Percentiles rank a stretch among this genome's conserved stretches.
phyloP scores from a whole-genome alignment of 306 rosid species.

The Vigna mungo region DNA sequence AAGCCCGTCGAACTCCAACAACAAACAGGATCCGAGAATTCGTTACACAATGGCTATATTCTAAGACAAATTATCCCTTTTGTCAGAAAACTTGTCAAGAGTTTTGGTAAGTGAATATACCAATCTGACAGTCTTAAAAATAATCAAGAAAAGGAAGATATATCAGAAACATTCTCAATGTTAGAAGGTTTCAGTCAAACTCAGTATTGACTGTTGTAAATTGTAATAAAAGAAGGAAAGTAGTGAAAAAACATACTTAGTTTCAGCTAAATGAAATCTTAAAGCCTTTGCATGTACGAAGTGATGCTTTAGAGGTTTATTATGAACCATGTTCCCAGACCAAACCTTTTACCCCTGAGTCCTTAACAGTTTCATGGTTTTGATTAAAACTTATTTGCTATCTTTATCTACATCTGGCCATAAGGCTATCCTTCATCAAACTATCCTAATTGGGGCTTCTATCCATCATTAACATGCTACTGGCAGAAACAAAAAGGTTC shows the following conservation, averaged over 20 bases:
- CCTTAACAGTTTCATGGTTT: not conserved
- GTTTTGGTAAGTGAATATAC: not conserved
- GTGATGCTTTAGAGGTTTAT: not conserved
- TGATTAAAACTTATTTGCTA: not conserved
- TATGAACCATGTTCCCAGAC: not conserved
- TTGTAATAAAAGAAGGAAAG: not conserved
- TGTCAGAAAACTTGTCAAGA: not conserved
- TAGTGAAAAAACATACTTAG: not conserved
- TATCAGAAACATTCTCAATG: constrained; percentile 16
- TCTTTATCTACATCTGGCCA: not conserved
- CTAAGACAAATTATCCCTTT: not conserved
- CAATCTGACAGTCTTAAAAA: constrained; percentile 16
- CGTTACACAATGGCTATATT: not conserved
- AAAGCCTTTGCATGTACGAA: not conserved
- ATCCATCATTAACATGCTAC: not conserved
- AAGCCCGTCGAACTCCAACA: not conserved
- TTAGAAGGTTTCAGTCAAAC: constrained; percentile 3
- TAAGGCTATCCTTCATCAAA: too few relatives aligned
- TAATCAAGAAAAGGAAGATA: constrained; percentile 7
- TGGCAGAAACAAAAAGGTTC: not conserved
- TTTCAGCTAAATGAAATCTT: not conserved
- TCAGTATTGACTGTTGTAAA: not conserved
- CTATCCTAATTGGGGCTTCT: too few relatives aligned
- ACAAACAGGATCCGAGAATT: not conserved
- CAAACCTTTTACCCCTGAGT: not conserved